Base-by-base conservation (phyloP, 139 green algal genomes). In the Trebouxia sp. region DNA sequence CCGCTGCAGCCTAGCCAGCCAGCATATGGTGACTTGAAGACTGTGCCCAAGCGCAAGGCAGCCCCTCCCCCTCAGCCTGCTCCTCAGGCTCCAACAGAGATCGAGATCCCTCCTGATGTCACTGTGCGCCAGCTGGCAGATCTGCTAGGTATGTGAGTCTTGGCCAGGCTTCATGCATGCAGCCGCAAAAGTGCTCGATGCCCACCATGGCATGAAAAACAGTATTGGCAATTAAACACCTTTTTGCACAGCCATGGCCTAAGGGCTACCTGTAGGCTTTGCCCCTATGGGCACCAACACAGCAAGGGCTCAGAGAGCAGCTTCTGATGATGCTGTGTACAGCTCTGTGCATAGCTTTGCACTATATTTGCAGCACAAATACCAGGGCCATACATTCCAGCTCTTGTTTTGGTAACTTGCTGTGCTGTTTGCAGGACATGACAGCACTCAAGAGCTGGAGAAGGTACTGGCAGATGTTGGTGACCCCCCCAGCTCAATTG, bases 131-230 rank as follows among this genome's bases (percentile, higher is more conserved):
- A 76, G 47, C 87, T 92, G 43, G 84, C 88, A 11, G 28, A 75
- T 10, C 48, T 91, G 41, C 62, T 91, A 37, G 86, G 87, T 91
- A n/a, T 22, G 79, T n/a, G n/a, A n/a, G n/a, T n/a, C n/a, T n/a
- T n/a, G n/a, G n/a, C n/a, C n/a, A n/a, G n/a, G n/a, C n/a, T n/a
- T n/a, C n/a, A n/a, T n/a, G n/a, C n/a, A n/a, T n/a, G n/a, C n/a
- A n/a, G n/a, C n/a, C n/a, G n/a, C n/a, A n/a, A n/a, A n/a, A n/a
- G n/a, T n/a, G n/a, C n/a, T n/a, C n/a, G n/a, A n/a, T n/a, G n/a
- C n/a, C n/a, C n/a, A n/a, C n/a, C n/a, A n/a, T n/a, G n/a, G n/a
- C n/a, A n/a, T n/a, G n/a, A n/a, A n/a, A n/a, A n/a, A n/a, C n/a
- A n/a, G n/a, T n/a, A n/a, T n/a, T n/a, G n/a, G n/a, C n/a, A n/a